A percentile compares a stretch with the other conserved stretches of the same genome.
These are phyloP conservation scores for Didymella segeticola DNA, from an alignment of 2,329 filamentous ascomycete species.

Conservation along the genomic window DNA sequence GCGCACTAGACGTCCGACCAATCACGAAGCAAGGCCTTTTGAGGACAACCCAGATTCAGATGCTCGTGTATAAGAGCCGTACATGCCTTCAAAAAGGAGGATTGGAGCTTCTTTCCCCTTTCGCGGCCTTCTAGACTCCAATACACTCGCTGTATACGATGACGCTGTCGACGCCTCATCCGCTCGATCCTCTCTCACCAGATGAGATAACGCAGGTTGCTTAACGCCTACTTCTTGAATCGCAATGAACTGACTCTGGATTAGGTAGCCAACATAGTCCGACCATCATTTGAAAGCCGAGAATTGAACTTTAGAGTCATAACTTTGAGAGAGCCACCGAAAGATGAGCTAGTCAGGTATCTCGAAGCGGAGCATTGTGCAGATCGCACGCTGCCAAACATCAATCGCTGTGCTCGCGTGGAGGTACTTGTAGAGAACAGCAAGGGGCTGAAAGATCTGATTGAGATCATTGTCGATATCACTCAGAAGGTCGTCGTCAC, in stretches of 20 bases:
- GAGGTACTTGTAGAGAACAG: slow-evolving; percentile 40
- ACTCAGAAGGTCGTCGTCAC: slow-evolving; percentile 22
- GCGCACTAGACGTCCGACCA: slow-evolving; percentile 2
- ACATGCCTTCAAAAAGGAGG: background rate
- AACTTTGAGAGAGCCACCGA: slow-evolving; percentile 59
- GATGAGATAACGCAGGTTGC: slow-evolving; percentile 12
- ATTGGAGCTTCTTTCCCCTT: background rate
- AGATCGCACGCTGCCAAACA: slow-evolving; percentile 30
- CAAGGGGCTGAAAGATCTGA: slow-evolving; percentile 49
- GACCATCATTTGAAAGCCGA: slow-evolving; percentile 42
- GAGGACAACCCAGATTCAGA: background rate
- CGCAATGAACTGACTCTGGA: background rate
- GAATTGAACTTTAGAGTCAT: slow-evolving; percentile 58
- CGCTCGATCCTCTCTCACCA: slow-evolving; percentile 16
- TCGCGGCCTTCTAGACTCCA: background rate
- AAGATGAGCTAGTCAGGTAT: slow-evolving; percentile 55
- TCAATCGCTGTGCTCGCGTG: slow-evolving; percentile 51
- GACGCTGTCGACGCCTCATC: background rate
- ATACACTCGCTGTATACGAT: background rate
- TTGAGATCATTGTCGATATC: slow-evolving; percentile 41
- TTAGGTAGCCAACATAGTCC: slow-evolving; percentile 42
- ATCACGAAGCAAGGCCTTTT: background rate
- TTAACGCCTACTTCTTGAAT: background rate
- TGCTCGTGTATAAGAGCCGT: background rate
- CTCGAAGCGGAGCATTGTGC: slow-evolving; percentile 52